Evolutionary conservation across 2,329 filamentous ascomycete genomes (phyloP), one percentile per base, ranked within the genome.

Genomic region (Lasiodiplodia sp.): DNA sequence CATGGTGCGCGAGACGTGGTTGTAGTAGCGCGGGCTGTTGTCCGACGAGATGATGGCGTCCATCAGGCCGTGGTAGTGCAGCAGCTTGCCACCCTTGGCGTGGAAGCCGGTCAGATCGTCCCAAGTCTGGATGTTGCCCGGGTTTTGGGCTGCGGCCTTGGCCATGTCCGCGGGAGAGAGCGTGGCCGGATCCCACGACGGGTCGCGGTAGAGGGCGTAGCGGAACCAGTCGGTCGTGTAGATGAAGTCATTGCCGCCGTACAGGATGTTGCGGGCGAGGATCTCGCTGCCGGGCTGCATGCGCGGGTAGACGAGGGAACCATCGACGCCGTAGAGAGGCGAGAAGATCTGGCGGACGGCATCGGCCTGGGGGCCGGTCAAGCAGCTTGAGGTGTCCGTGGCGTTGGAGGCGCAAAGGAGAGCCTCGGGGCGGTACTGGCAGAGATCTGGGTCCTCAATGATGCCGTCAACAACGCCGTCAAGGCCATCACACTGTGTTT

Each of bases 381-480:
- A 78, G 72, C 84, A 86, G 44, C 73, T 73, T 7, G 74, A 75
- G 44, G 77, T 79, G 63, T 78, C 79, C 8, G 73, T 75, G 51
- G 72, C 74, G 67, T 79, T 75, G 44, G 71, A 57, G 1, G 72
- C 69, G 73, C 82, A 84, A 37, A 79, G 69, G 16, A 83, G 75
- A 3, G 75, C 74, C 49, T 80, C 76, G 18, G 83, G 81, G 40
- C 79, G 73, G 72, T 83, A 83, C 21, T 78, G 70, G 75, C 84
- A 85, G n/a, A 80, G 75, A 10, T 76, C 77, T 2, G 83, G 79
- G 71, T 83, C 81, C 71, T 84, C 83, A 37, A 86, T 75, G 66
- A 86, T 81, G 8, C 83, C 83, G 72, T 87, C 85, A 11, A 76
- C 73, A 14, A 81, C 80, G 21, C 83, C 83, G 71, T 87, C 85